Evolutionary conservation across 371 early-diverging fungal species (phyloP).

Genomic region (Chytridium lagenaria): DNA sequence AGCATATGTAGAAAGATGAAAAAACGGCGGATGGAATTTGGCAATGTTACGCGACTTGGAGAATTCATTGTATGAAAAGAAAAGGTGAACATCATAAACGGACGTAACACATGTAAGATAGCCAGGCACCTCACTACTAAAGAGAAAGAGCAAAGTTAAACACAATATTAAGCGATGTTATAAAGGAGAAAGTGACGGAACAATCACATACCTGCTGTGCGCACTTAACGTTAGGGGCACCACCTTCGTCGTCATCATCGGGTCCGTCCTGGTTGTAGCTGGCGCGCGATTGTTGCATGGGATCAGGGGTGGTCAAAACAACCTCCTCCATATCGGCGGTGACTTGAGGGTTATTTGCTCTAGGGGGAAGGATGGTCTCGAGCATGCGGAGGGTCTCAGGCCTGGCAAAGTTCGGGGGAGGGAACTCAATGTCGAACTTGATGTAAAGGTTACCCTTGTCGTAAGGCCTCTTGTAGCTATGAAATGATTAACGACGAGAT

Average conservation of each 20-base stretch:
- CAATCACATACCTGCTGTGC: constrained; percentile 73
- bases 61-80: too few species aligned
- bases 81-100: too few species aligned
- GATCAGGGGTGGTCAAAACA: constrained; percentile 77
- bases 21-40: too few species aligned
- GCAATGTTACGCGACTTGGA: too few species aligned
- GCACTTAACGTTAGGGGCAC: constrained; percentile 89
- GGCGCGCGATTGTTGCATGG: constrained; percentile 66
- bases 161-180: too few species aligned
- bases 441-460: constrained; percentile 87
- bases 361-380: constrained; percentile 55
- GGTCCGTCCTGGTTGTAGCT: constrained; percentile 49
- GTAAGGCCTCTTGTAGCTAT: constrained; percentile 63
- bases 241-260: constrained; percentile 75
- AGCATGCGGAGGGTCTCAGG: constrained; percentile 52
- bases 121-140: too few species aligned
- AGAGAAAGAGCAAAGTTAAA: too few species aligned
- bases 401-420: constrained; percentile 79
- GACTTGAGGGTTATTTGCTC: constrained; percentile 37
- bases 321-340: constrained; percentile 68
- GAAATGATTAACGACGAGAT: background rate
- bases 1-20: too few species aligned
- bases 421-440: constrained; percentile 88
- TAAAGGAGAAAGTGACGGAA: too few species aligned
- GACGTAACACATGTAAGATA: too few species aligned